Evolutionary conservation across 495 filamentous ascomycete genomes (phyloP).

Genomic region (Penicillium daleae): DNA sequence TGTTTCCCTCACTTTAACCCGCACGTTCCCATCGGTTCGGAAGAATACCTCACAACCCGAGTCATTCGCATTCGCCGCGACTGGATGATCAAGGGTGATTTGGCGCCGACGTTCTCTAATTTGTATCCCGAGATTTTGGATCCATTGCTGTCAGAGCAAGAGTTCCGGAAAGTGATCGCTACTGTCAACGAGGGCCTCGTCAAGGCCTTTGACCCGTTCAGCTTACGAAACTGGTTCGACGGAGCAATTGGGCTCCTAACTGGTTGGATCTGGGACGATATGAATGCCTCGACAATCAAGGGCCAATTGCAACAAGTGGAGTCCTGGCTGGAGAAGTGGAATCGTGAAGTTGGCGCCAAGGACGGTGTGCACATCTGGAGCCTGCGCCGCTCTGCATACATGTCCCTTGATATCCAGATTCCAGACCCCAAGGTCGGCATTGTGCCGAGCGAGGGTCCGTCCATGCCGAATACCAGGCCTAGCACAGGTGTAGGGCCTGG

Average conservation of each 20-base stretch:
- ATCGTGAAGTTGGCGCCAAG: slow-evolving; percentile 60
- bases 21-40: slow-evolving; percentile 77
- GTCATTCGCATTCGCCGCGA: slow-evolving; percentile 90
- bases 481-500: slow-evolving; percentile 37
- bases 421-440: slow-evolving; percentile 74
- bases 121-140: slow-evolving; percentile 95
- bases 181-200: slow-evolving; percentile 74
- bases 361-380: slow-evolving; percentile 72
- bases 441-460: slow-evolving; percentile 45
- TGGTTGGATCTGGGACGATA: slow-evolving; percentile 91
- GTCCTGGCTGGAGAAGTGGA: slow-evolving; percentile 80
- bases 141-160: slow-evolving; percentile 75
- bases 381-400: slow-evolving; percentile 81
- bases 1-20: slow-evolving; percentile 94
- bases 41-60: slow-evolving; percentile 74
- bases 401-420: slow-evolving; percentile 87
- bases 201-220: slow-evolving; percentile 74
- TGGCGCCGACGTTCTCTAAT: slow-evolving; percentile 92
- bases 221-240: slow-evolving; percentile 72
- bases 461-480: slow-evolving; percentile 45
- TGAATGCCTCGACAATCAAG: slow-evolving; percentile 75
- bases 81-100: slow-evolving; percentile 86
- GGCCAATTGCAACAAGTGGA: slow-evolving; percentile 68
- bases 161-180: slow-evolving; percentile 79
- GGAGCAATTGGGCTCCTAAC: slow-evolving; percentile 75